phyloP scores from a whole-genome alignment of 768 basidiomycete species.

The Auriscalpium orientale region DNA sequence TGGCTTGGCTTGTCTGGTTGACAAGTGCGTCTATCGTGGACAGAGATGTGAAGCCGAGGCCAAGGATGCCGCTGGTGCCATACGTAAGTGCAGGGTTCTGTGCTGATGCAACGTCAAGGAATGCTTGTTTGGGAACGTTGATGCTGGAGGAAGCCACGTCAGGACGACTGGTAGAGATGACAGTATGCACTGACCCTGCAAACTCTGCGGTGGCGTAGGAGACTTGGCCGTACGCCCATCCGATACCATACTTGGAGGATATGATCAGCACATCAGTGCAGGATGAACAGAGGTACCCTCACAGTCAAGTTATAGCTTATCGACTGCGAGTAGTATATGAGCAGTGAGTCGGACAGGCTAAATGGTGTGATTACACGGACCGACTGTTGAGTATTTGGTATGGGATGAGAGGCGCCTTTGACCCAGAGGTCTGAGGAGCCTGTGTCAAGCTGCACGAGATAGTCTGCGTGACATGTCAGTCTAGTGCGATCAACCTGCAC shows the following conservation, averaged over 20 bases:
- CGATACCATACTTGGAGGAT: conserved; percentile 60
- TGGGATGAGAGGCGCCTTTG: conserved; percentile 35
- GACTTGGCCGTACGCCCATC: conserved; percentile 66
- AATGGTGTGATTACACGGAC: conserved; percentile 27
- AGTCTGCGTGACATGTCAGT: conserved; percentile 34
- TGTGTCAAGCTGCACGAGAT: conserved; percentile 74
- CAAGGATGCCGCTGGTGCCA: conserved; percentile 64
- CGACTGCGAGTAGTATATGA: conserved; percentile 14
- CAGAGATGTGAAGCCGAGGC: conserved; percentile 72
- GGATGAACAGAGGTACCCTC: background rate
- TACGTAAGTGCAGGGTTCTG: conserved; percentile 67
- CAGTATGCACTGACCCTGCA: conserved; percentile 45
- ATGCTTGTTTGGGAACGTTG: conserved; percentile 60
- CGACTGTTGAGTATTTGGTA: conserved; percentile 42
- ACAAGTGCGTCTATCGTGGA: conserved; percentile 62
- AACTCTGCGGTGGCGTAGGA: conserved; percentile 58
- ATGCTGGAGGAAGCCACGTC: conserved; percentile 33
- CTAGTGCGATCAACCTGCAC: background rate
- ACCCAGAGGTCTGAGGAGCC: conserved; percentile 84
- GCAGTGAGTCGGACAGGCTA: conserved; percentile 7
- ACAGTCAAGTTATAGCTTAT: conserved; percentile 17
- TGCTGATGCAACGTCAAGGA: conserved; percentile 55
- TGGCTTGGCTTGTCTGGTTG: conserved; percentile 47
- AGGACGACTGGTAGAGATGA: background rate
- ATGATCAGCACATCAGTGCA: background rate